Evolutionary conservation across 1,139 yeast genomes (phyloP).

Genomic region (Pichia sp.): DNA sequence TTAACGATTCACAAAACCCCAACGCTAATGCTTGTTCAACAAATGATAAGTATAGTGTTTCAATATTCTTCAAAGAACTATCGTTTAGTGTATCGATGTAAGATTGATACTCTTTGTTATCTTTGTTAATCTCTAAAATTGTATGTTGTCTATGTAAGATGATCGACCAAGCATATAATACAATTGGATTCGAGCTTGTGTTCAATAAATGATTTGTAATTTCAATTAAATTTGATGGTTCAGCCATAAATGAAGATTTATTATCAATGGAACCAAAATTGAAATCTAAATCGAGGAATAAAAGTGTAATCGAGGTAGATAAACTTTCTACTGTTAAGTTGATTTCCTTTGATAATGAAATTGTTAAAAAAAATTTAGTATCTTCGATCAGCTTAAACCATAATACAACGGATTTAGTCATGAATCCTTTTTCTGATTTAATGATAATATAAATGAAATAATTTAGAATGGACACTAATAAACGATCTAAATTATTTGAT

Average conservation of each 20-base stretch:
- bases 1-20: slow-evolving; percentile 43
- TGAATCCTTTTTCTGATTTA: slow-evolving; percentile 29
- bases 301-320: slow-evolving; percentile 42
- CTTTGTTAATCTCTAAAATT: slow-evolving; percentile 38
- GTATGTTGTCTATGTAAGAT: slow-evolving; percentile 50
- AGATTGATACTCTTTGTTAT: slow-evolving; percentile 14
- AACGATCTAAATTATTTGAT: slow-evolving; percentile 1
- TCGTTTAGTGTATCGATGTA: slow-evolving; percentile 19
- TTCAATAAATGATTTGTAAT: slow-evolving; percentile 33
- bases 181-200: slow-evolving; percentile 37
- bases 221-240: slow-evolving; percentile 35
- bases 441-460: slow-evolving; percentile 39
- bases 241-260: slow-evolving; percentile 38
- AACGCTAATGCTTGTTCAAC: slow-evolving; percentile 42
- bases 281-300: slow-evolving; percentile 49
- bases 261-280: slow-evolving; percentile 36
- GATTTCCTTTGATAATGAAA: slow-evolving; percentile 4
- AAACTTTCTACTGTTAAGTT: slow-evolving; percentile 41
- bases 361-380: slow-evolving; percentile 33
- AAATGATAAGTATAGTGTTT: slow-evolving; percentile 30
- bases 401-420: slow-evolving; percentile 31
- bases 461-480: slow-evolving; percentile 37
- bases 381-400: slow-evolving; percentile 56
- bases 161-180: slow-evolving; percentile 68
- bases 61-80: slow-evolving; percentile 21